Base-by-base conservation (phyloP, 1,284 basidiomycete species). In the Ceratorhiza oryzae-sativae region DNA sequence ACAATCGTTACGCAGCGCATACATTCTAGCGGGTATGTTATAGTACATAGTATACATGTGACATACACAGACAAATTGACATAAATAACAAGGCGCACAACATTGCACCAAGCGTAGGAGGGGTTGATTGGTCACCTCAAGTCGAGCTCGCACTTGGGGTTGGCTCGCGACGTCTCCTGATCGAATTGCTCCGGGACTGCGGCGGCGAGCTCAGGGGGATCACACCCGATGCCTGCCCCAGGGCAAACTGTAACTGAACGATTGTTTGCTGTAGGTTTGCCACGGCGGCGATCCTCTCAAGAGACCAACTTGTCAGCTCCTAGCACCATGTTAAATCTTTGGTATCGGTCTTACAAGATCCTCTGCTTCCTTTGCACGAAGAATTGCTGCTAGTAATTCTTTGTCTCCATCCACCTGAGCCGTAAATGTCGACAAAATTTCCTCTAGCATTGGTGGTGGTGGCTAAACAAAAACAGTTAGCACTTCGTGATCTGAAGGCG, bases 321-420 rank as follows among this genome's bases (percentile, higher is more conserved):
- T 20, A 59, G 56, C 10, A 9, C n/a, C 5, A 30, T n/a, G 32
- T 8, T 10, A 41, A 10, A 55, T 30, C 34, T 12, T n/a, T 12
- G 32, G 3, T 27, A n/a, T 56, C 1, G 25, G 15, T 30, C 63
- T 56, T 27, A 68, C 63, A 9, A 68, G 51, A 3, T 68, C 63
- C 51, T 68, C 63, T 10, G 63, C 63, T 56, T 68, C 63, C 51
- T 68, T 68, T 10, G 63, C 63, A 20, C 63, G 63, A 36, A 68
- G 34, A n/a, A 68, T 68, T 10, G 63, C 63, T 18, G 49, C 63
- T n/a, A 68, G 36, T n/a, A 68, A 20, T n/a, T 68, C 63, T 39
- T 68, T 68, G 39, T 68, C 63, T 8, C 63, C 63, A 32, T 56
- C 63, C 15, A 53, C 63, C 30, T 68, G 63, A n/a, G 63, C 49